Evolutionary conservation across 805 yeast species (phyloP).

Genomic region (Metschnikowia cubensis): DNA sequence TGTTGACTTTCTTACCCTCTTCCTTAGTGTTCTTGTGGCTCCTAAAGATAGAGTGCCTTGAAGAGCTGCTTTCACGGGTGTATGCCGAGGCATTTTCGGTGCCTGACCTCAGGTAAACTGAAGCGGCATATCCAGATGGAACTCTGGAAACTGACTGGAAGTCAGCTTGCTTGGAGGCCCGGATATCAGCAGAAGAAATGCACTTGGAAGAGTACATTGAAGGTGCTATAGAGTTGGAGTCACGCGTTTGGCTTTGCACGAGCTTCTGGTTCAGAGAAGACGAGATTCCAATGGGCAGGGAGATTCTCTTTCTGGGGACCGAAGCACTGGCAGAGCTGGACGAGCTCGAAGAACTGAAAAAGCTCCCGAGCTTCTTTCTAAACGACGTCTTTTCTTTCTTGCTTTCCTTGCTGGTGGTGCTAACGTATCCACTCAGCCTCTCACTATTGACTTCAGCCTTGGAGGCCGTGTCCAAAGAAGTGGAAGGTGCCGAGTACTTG

Average conservation of each 20-base stretch:
- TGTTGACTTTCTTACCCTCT: constrained; percentile 18
- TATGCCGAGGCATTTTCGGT: constrained; percentile 3
- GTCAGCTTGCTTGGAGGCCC: constrained; percentile 4
- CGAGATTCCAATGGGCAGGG: constrained; percentile 9
- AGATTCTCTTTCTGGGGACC: constrained; percentile 4
- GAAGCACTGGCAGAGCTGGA: constrained; percentile 1
- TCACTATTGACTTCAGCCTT: constrained; percentile 1
- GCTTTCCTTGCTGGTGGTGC: not conserved
- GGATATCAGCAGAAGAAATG: constrained; percentile 14
- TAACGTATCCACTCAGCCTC: not conserved
- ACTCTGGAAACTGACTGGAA: not conserved
- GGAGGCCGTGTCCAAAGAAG: not conserved
- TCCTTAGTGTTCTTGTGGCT: not conserved
- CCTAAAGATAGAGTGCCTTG: not conserved
- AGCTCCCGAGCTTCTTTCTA: constrained; percentile 8
- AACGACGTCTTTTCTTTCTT: constrained; percentile 10
- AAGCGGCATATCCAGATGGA: constrained; percentile 9
- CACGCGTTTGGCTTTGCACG: not conserved
- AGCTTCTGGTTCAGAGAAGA: constrained; percentile 1
- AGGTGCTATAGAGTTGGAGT: constrained; percentile 6
- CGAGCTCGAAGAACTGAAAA: constrained; percentile 9
- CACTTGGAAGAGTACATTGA: constrained; percentile 10
- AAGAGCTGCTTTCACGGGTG: not conserved
- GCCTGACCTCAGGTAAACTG: constrained; percentile 8
- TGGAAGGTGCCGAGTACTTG: not conserved